Evolutionary conservation across 257 asterid species (phyloP).

Genomic region (Gynochthodes officinalis): DNA sequence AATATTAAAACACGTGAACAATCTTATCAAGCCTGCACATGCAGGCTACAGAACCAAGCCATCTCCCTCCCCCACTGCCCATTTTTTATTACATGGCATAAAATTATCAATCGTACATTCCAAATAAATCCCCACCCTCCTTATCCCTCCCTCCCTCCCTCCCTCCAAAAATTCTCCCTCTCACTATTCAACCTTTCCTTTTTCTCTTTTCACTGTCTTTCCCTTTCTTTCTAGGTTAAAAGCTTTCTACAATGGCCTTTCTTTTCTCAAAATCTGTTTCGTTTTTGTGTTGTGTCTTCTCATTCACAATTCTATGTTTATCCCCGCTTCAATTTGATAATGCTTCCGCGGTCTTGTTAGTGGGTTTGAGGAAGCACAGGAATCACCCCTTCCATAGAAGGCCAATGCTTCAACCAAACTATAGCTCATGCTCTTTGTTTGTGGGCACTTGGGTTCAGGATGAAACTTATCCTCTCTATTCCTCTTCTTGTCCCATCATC

Average conservation of each 20-base stretch:
- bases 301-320: constrained; percentile 30
- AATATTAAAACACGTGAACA: constrained; percentile 18
- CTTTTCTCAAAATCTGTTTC: constrained; percentile 16
- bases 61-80: constrained; percentile 10
- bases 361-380: constrained; percentile 38
- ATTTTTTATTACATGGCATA: too few relatives aligned
- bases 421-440: constrained; percentile 58
- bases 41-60: constrained; percentile 28
- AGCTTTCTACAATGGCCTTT: constrained; percentile 42
- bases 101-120: too few relatives aligned
- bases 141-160: background rate
- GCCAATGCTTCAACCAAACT: constrained; percentile 54
- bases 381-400: constrained; percentile 29
- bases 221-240: constrained; percentile 11
- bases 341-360: constrained; percentile 48
- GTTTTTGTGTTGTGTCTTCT: constrained; percentile 10
- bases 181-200: constrained; percentile 1
- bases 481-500: constrained; percentile 55
- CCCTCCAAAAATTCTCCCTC: constrained; percentile 8
- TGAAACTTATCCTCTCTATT: constrained; percentile 58
- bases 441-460: constrained; percentile 80
- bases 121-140: background rate
- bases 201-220: constrained; percentile 10
- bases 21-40: constrained; percentile 35
- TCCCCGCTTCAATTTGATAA: constrained; percentile 23